Conservation (phyloP, 345 rosid species). For the Euphorbia tirucalli region DNA sequence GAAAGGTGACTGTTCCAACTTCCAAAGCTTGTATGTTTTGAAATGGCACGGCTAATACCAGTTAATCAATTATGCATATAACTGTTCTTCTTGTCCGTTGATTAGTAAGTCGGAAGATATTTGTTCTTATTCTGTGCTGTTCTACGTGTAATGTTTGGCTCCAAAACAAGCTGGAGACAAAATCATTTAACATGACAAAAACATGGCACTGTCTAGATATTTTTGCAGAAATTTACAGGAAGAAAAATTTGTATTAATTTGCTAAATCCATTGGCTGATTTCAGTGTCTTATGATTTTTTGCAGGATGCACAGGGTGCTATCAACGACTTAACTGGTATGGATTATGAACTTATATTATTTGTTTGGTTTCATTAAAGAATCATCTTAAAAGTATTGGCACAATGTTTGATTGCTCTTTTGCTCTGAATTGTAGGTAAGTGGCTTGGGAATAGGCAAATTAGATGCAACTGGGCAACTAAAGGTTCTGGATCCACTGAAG, state of each 20-base stretch:
- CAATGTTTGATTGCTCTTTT: background rate
- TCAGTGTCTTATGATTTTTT: conserved; percentile 4
- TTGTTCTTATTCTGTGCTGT: background rate
- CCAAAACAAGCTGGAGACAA: conserved; percentile 1
- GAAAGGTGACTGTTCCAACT: background rate
- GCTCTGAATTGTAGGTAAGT: conserved; percentile 23
- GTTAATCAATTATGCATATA: background rate
- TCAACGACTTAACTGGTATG: conserved; percentile 25
- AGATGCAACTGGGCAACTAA: conserved; percentile 38
- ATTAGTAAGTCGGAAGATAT: background rate
- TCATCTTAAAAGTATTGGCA: background rate
- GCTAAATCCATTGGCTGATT: background rate
- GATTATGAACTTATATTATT: background rate
- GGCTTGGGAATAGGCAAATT: conserved; percentile 35
- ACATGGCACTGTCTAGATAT: background rate
- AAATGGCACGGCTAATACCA: background rate
- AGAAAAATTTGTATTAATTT: background rate
- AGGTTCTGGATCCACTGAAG: conserved; percentile 29
- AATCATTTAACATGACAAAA: background rate
- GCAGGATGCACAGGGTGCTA: conserved; percentile 33
- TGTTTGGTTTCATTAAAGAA: background rate
- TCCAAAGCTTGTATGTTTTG: background rate
- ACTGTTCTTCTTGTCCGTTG: background rate
- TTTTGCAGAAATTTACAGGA: background rate
- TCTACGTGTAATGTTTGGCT: background rate